Evolutionary conservation across 176 grass and related monocot species (phyloP), one percentile per base, ranked within the genome.

Genomic region (Musa schizocarpa): DNA sequence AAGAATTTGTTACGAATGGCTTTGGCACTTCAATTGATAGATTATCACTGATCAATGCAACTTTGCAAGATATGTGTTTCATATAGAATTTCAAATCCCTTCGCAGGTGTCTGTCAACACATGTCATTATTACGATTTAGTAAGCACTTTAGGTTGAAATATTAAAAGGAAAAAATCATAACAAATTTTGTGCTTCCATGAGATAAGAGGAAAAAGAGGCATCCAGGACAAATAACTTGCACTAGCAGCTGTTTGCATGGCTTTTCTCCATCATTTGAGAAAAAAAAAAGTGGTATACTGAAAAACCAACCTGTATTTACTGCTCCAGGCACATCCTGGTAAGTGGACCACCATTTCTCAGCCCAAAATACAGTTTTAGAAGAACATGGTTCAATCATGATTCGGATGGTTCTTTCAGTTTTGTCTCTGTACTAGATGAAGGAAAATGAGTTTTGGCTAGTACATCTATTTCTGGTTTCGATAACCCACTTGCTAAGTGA

Each of bases 31-130:
- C 43, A 67, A 92, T 81, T 29, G 43, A 29, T 74, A 88, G 78
- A 65, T 72, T 59, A 66, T 92, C 86, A 63, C 86, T 66, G 79
- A 92, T 74, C 65, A 26, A 70, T 49, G 89, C 89, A 65, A 92
- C 73, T 61, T 88, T 92, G 86, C 89, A 92, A 67, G 81, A 73
- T 72, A 92, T 65, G 65, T 92, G 83, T 34, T 92, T 92, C 78
- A 84, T 68, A 29, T 88, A 84, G 69, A 86, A 78, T 77, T 79
- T 88, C 62, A 88, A 76, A 79, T 92, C 86, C 72, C 73, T 86
- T 16, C 86, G 81, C 76, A 92, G 84, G 79, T 86, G 83, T 78
- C 89, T 92, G 66, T 62, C 54, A 53, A 57, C 9, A 10, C 6
- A 79, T 69, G 19, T 26, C 67, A 51, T 20, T 11, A 80, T 56